phyloP scores from a whole-genome alignment of 331 rosid species.

The Saraca asoca region DNA sequence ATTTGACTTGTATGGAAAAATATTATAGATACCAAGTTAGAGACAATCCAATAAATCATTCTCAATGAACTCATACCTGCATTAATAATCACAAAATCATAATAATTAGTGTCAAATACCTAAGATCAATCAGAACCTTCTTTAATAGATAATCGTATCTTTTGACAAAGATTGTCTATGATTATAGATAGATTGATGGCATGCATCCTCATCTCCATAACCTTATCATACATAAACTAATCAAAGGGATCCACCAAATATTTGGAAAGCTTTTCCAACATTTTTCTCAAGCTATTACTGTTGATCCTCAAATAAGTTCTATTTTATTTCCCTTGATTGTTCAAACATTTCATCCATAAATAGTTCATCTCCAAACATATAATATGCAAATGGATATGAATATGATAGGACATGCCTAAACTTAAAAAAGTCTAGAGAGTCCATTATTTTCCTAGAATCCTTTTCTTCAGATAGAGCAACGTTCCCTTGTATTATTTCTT shows the following conservation, averaged over 20 bases:
- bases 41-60: conserved; percentile 85
- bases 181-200: conserved; percentile 66
- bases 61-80: conserved; percentile 99
- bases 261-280: conserved; percentile 89
- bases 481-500: conserved; percentile 64
- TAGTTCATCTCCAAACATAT: conserved; percentile 93
- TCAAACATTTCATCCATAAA: conserved; percentile 76
- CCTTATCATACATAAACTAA: conserved; percentile 51
- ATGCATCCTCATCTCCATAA: conserved; percentile 71
- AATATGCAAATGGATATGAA: conserved; percentile 95
- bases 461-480: conserved; percentile 65
- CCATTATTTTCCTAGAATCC: conserved; percentile 75
- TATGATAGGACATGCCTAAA: conserved; percentile 97
- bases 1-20: conserved; percentile 92
- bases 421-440: conserved; percentile 81
- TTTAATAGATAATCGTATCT: conserved; percentile 58
- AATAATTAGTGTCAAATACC: conserved; percentile 27
- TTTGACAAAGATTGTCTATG: conserved; percentile 79
- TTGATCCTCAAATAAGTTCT: conserved; percentile 94
- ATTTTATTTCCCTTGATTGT: conserved; percentile 70
- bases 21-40: conserved; percentile 62
- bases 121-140: conserved; percentile 5
- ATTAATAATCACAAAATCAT: conserved; percentile 24
- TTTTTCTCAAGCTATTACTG: conserved; percentile 94
- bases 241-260: conserved; percentile 79